These are phyloP conservation scores for Cnidoscolus chayamansa DNA, from an alignment of 441 rosid species.

Conservation along the genomic window DNA sequence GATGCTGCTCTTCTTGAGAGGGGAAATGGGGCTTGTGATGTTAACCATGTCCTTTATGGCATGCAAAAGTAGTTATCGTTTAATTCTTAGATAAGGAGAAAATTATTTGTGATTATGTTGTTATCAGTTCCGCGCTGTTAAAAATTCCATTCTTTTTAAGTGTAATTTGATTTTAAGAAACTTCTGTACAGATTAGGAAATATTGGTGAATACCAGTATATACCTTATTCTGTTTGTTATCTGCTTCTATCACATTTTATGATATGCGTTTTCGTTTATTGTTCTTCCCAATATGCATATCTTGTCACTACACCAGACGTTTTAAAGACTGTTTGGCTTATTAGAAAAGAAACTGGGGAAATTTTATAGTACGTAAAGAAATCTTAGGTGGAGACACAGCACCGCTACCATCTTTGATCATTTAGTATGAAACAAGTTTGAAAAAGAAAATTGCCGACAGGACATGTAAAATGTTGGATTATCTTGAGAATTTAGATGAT, in stretches of 20 bases:
- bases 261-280: not conserved
- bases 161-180: conserved; percentile 39
- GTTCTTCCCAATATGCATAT: no score
- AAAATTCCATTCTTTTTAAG: conserved; percentile 44
- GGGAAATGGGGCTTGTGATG: conserved; percentile 19
- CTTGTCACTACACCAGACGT: not conserved
- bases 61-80: conserved; percentile 46
- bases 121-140: conserved; percentile 23
- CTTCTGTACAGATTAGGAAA: conserved; percentile 50
- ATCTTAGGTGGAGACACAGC: no score
- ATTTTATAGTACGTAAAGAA: no score
- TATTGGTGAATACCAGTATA: conserved; percentile 30
- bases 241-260: not conserved
- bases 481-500: no score
- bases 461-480: no score
- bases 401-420: no score
- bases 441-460: no score
- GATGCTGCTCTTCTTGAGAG: conserved; percentile 78
- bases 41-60: conserved; percentile 29
- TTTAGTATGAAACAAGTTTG: no score
- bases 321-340: no score
- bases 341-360: no score
- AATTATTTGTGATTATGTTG: conserved; percentile 24
- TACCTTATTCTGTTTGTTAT: conserved; percentile 16
- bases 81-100: conserved; percentile 24